Evolutionary conservation across 257 asterid genomes (phyloP).

Genomic region (Datura wrightii): DNA sequence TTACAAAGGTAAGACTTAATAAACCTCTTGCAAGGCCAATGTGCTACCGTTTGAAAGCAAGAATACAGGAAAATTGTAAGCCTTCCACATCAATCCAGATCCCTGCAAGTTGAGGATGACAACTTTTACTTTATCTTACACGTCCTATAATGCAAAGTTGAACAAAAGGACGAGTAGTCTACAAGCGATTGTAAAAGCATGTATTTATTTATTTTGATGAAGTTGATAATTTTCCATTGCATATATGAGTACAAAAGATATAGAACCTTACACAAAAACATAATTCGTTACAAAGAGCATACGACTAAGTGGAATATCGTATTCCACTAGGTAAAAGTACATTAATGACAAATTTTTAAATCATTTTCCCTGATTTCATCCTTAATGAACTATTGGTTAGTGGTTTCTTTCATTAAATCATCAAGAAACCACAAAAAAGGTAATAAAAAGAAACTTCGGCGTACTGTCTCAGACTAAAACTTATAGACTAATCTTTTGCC

Average conservation of each 20-base stretch:
- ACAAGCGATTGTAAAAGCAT: neutral
- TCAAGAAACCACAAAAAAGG: neutral
- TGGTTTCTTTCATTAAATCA: neutral
- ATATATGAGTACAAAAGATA: neutral
- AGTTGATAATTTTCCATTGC: neutral
- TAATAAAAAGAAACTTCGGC: neutral
- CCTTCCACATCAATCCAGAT: slow-evolving; percentile 97
- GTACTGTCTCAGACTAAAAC: neutral
- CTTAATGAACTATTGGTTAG: neutral
- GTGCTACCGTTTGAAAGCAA: slow-evolving; percentile 81
- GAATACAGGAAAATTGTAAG: slow-evolving; percentile 87
- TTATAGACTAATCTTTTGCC: neutral
- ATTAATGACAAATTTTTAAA: neutral
- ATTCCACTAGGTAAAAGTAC: neutral
- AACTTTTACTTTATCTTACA: slow-evolving; percentile 29
- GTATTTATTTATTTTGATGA: neutral
- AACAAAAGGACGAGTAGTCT: neutral
- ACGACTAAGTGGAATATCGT: neutral
- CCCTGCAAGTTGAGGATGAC: slow-evolving; percentile 65
- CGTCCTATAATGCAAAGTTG: slow-evolving; percentile 4
- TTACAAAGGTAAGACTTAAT: neutral
- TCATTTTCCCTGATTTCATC: neutral
- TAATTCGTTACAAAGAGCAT: slow-evolving; percentile 22
- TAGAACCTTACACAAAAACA: neutral
- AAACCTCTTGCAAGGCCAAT: slow-evolving; percentile 72